phyloP scores from a whole-genome alignment of 2,329 filamentous ascomycete species.

The Passalora sequoiae region DNA sequence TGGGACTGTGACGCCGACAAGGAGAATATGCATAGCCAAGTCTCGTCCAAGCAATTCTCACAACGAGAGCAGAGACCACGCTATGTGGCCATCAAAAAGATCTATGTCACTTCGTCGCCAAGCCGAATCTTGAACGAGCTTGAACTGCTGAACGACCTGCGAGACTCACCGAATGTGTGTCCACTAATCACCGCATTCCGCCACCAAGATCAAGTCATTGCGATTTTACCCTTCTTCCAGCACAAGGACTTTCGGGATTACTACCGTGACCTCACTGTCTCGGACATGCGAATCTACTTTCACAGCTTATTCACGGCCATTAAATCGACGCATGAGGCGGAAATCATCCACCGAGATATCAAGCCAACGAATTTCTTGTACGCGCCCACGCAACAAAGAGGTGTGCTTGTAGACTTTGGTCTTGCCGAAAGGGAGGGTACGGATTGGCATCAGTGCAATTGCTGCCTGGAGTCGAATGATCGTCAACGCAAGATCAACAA shows the following conservation, averaged over 20 bases:
- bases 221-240: constrained; percentile 89
- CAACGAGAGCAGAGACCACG: constrained; percentile 48
- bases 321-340: constrained; percentile 71
- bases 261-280: constrained; percentile 81
- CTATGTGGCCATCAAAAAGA: constrained; percentile 97
- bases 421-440: constrained; percentile 71
- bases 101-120: constrained; percentile 96
- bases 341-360: constrained; percentile 66
- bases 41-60: constrained; percentile 15
- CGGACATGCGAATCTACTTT: constrained; percentile 86
- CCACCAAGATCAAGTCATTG: constrained; percentile 87
- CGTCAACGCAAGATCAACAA: constrained; percentile 55
- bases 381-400: constrained; percentile 70
- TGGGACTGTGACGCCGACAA: constrained; percentile 68
- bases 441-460: constrained; percentile 76
- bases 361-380: constrained; percentile 94
- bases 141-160: constrained; percentile 82
- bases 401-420: constrained; percentile 98
- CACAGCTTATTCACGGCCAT: constrained; percentile 82
- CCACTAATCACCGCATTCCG: constrained; percentile 97
- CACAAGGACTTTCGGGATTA: constrained; percentile 94
- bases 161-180: constrained; percentile 78
- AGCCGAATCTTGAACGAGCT: constrained; percentile 92
- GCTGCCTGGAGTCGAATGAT: constrained; percentile 59
- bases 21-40: constrained; percentile 20